Evolutionary conservation across 2,329 filamentous ascomycete genomes (phyloP).

Genomic region (Aspergillus felis): DNA sequence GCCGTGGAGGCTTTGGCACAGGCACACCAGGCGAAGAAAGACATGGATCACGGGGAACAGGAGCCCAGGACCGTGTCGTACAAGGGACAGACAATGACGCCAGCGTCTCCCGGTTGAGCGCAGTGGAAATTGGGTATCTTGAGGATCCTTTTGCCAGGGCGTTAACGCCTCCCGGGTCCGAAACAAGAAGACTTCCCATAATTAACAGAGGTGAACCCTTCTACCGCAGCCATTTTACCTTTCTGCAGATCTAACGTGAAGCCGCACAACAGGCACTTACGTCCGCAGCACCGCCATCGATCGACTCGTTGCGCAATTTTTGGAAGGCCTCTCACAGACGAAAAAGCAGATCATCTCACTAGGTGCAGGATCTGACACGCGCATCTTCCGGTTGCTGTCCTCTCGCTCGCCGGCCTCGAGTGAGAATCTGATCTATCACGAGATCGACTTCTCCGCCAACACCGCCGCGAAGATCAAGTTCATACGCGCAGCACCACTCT

Average conservation of each 20-base stretch:
- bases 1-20: conserved; percentile 30
- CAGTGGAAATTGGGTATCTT: conserved; percentile 80
- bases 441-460: conserved; percentile 81
- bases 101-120: conserved; percentile 81
- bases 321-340: conserved; percentile 39
- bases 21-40: conserved; percentile 15
- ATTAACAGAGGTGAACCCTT: conserved; percentile 74
- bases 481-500: conserved; percentile 31
- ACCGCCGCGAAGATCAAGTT: conserved; percentile 60
- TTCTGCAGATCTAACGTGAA: neutral
- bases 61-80: conserved; percentile 65
- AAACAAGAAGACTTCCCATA: conserved; percentile 71
- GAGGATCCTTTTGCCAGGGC: conserved; percentile 71
- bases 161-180: conserved; percentile 54
- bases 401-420: conserved; percentile 29
- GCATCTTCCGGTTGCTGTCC: conserved; percentile 71
- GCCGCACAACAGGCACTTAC: conserved; percentile 69
- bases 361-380: conserved; percentile 89
- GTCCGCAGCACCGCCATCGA: conserved; percentile 83
- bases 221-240: conserved; percentile 8
- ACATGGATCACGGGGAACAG: conserved; percentile 30
- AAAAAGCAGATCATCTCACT: conserved; percentile 78
- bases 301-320: conserved; percentile 67
- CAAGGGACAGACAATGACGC: conserved; percentile 92
- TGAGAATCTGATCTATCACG: conserved; percentile 69